These are phyloP conservation scores for Oryza meridionalis DNA, from an alignment of 176 grass and related monocot genomes.

Conservation along the genomic window DNA sequence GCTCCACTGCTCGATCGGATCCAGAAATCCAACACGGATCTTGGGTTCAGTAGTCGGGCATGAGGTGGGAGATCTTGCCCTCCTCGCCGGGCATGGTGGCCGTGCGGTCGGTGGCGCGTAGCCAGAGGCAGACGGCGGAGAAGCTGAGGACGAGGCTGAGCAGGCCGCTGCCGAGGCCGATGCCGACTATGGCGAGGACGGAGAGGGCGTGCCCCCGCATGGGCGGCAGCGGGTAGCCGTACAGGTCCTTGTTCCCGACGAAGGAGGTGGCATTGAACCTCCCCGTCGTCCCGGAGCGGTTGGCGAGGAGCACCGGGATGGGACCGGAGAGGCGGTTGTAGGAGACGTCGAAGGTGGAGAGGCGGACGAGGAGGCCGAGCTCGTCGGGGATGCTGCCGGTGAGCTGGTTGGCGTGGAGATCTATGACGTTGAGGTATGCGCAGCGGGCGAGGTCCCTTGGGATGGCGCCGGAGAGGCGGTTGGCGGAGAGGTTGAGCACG, in stretches of 20 bases:
- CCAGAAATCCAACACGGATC: slow-evolving; percentile 31
- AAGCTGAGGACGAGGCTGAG: slow-evolving; percentile 80
- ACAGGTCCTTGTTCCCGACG: slow-evolving; percentile 64
- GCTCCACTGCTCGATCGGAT: slow-evolving; percentile 17
- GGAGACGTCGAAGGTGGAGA: slow-evolving; percentile 79
- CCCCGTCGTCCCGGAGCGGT: slow-evolving; percentile 46
- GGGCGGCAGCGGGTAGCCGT: slow-evolving; percentile 71
- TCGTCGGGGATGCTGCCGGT: slow-evolving; percentile 72
- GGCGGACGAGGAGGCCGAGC: slow-evolving; percentile 60
- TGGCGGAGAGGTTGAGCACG: slow-evolving; percentile 77
- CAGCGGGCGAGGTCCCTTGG: slow-evolving; percentile 64
- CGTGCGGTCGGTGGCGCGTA: slow-evolving; percentile 52
- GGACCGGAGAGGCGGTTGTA: slow-evolving; percentile 64
- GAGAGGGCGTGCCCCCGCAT: slow-evolving; percentile 49
- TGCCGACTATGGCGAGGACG: slow-evolving; percentile 78
- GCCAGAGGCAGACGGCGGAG: slow-evolving; percentile 80
- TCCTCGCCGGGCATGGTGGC: slow-evolving; percentile 55
- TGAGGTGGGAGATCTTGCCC: slow-evolving; percentile 82
- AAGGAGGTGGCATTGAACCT: slow-evolving; percentile 81
- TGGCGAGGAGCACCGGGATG: slow-evolving; percentile 66
- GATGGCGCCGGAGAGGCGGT: slow-evolving; percentile 59
- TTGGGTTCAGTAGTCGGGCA: slow-evolving; percentile 67
- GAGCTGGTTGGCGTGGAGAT: slow-evolving; percentile 73
- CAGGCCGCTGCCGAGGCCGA: slow-evolving; percentile 74
- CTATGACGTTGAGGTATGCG: slow-evolving; percentile 85